Conservation (phyloP, 345 rosid genomes). For the Clarkia xantiana region DNA sequence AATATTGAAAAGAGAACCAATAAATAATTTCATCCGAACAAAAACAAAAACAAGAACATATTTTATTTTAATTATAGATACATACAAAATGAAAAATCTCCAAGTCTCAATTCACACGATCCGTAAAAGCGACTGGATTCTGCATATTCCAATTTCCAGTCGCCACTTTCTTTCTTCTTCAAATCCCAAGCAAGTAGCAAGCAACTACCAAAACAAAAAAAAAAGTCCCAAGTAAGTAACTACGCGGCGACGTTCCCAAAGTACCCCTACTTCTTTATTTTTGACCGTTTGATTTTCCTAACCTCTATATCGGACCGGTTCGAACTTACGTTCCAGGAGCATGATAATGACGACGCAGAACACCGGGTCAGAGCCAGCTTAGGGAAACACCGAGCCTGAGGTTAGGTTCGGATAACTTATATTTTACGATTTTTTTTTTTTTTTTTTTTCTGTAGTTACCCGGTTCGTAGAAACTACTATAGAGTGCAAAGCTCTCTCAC, state of each 20-base stretch:
- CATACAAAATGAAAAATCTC: background rate
- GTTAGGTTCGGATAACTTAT: background rate
- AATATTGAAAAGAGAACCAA: no score
- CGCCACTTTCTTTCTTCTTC: conserved; percentile 2
- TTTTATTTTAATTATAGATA: no score
- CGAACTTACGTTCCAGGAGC: background rate
- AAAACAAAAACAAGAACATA: no score
- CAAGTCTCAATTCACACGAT: background rate
- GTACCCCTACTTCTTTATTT: background rate
- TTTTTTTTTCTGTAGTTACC: background rate
- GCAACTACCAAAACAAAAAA: no score
- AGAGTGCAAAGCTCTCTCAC: background rate
- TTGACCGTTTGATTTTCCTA: background rate
- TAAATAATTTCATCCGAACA: no score
- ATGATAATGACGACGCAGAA: background rate
- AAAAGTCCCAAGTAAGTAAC: background rate
- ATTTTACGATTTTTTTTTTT: no score
- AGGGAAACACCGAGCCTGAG: conserved; percentile 1
- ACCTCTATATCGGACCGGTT: background rate
- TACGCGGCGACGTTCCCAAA: background rate
- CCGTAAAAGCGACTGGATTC: conserved; percentile 3
- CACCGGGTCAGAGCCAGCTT: background rate
- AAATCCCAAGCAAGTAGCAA: no score
- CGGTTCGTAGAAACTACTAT: conserved; percentile 3
- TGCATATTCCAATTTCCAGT: no score